Evolutionary conservation across 169 alveolate species (phyloP).

Genomic region (Eimeria praecox): DNA sequence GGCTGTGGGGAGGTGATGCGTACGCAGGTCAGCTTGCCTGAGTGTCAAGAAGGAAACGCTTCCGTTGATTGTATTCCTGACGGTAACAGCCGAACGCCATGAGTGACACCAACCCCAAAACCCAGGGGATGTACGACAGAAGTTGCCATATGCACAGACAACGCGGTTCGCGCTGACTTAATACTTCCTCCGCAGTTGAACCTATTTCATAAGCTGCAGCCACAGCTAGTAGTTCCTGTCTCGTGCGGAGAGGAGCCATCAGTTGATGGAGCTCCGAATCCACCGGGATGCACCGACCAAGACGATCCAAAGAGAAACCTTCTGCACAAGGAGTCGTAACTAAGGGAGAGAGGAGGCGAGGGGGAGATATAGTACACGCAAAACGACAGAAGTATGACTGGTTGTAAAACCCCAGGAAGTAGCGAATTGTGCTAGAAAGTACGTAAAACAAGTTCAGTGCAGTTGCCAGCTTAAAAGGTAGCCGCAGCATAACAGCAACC

Average conservation of each 20-base stretch:
- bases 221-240: slow-evolving; percentile 60
- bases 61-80: slow-evolving; percentile 90
- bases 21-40: slow-evolving; percentile 83
- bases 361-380: slow-evolving; percentile 52
- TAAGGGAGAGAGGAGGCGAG: slow-evolving; percentile 41
- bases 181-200: slow-evolving; percentile 52
- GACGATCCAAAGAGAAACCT: slow-evolving; percentile 46
- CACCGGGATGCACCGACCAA: slow-evolving; percentile 31
- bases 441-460: slow-evolving; percentile 32
- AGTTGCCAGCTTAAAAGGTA: slow-evolving; percentile 70
- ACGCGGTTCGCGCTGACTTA: slow-evolving; percentile 63
- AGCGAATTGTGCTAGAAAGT: slow-evolving; percentile 51
- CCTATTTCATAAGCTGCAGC: slow-evolving; percentile 37
- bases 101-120: slow-evolving; percentile 68
- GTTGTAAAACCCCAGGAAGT: slow-evolving; percentile 58
- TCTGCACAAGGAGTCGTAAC: slow-evolving; percentile 1
- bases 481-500: slow-evolving; percentile 65
- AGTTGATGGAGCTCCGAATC: slow-evolving; percentile 5
- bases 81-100: slow-evolving; percentile 90
- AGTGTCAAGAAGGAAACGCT: slow-evolving; percentile 86
- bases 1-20: not conserved
- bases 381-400: slow-evolving; percentile 75
- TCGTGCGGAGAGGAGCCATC: slow-evolving; percentile 51
- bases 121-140: slow-evolving; percentile 43
- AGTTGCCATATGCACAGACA: slow-evolving; percentile 76